These are phyloP conservation scores for Ophiostoma sp. DNA, from an alignment of 2,329 filamentous ascomycete species.

Conservation along the genomic window DNA sequence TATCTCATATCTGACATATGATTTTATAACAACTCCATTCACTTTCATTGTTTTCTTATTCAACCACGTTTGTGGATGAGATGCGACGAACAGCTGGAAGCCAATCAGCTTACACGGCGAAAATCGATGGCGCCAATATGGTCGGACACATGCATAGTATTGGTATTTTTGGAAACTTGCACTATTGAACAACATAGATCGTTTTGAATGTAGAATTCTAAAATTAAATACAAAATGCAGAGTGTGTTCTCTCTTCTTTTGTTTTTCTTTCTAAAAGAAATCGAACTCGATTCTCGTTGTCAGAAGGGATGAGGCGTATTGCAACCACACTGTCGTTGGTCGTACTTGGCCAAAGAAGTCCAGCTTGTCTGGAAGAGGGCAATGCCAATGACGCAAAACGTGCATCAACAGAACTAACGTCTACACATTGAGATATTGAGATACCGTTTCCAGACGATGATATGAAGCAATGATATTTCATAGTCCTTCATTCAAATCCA, in stretches of 20 bases:
- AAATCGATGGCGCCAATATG: not conserved
- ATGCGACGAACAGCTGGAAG: not conserved
- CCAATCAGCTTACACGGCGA: slow-evolving; percentile 16
- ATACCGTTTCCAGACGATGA: not conserved
- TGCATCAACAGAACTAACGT: not conserved
- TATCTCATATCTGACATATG: not conserved
- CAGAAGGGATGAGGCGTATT: not conserved
- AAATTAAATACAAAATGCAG: not conserved
- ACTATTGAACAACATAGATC: not conserved
- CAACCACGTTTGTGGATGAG: not conserved
- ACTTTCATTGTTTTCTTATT: not conserved
- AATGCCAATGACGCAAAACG: not conserved
- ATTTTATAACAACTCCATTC: not conserved
- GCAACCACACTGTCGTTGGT: not conserved
- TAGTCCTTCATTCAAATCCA: not conserved
- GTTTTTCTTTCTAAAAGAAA: not conserved
- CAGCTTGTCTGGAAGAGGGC: not conserved
- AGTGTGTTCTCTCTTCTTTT: not conserved
- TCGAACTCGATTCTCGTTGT: not conserved
- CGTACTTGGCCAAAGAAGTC: not conserved
- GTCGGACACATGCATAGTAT: not conserved
- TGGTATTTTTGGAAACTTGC: not conserved
- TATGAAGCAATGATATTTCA: not conserved
- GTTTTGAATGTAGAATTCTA: not conserved
- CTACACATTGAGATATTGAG: not conserved